Evolutionary conservation across 768 basidiomycete species (phyloP), one percentile per base, ranked within the genome.

Genomic region (Tricholoma flavovirens): DNA sequence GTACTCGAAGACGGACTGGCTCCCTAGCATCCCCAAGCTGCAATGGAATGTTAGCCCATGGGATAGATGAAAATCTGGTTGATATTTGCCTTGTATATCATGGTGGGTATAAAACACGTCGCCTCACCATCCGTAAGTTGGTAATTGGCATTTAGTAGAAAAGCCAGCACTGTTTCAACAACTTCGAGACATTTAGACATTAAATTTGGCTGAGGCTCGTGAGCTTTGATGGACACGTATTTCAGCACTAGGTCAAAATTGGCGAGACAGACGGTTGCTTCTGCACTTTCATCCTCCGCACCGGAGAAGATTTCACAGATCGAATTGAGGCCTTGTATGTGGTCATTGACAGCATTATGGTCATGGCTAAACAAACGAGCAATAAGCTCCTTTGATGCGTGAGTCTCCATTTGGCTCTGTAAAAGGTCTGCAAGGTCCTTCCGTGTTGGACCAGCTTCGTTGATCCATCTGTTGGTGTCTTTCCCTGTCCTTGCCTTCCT

Each of bases 11-110:
- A 6, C 93, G 83, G 43, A 93, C 82, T 57, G 83, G 85, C 71
- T 95, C 93, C 24, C 93, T 80, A 26, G 88, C 83, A 73, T 98
- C 97, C 12, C 97, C 97, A 57, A 98, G 87, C 96, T 98, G 63
- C 10, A 7, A 57, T 53, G 46, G 53, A 49, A 49, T 57, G 49
- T 24, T 57, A 26, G 51, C 12, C 24, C 22, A n/a, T 9, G 5
- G 5, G 36, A 48, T 48, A 14, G 1, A 12, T 21, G 48, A 33
- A 5, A 32, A 26, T 43, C n/a, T 24, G 4, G 17, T 29, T 12
- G 40, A 8, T n/a, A 52, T 65, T 59, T 63, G 91, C 96, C 81
- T 97, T 98, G 75, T 83, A 83, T 46, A 97, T 80, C 57, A 98
- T 77, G 2, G 93, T 90, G 2, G 95, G 93, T 24, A 97, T 81